Percentiles rank a stretch among this genome's conserved stretches.
Evolutionary conservation across 805 yeast species (phyloP).

Genomic region (Ogataea trehaloabstinens): DNA sequence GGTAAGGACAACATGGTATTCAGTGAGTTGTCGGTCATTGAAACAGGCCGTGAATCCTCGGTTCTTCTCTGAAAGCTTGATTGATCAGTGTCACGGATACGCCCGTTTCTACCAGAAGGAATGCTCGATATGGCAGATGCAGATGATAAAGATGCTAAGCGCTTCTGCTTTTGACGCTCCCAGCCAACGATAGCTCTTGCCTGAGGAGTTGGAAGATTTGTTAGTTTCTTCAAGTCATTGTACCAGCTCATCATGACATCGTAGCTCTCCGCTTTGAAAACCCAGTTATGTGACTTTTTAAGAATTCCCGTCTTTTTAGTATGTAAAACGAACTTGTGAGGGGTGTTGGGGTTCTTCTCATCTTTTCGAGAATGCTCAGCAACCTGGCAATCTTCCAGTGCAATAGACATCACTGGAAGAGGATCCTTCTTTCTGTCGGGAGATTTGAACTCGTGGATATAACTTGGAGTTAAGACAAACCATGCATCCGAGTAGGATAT

Average conservation of each 20-base stretch:
- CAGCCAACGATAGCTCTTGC: conserved; percentile 50
- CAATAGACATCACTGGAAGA: conserved; percentile 77
- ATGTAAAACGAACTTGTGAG: conserved; percentile 74
- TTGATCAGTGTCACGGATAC: conserved; percentile 18
- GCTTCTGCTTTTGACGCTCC: conserved; percentile 29
- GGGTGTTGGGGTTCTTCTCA: conserved; percentile 48
- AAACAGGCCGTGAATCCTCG: conserved; percentile 10
- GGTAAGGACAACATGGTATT: conserved; percentile 24
- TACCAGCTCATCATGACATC: conserved; percentile 83
- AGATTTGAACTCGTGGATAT: conserved; percentile 85
- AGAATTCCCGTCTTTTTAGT: conserved; percentile 74
- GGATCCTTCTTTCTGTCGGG: conserved; percentile 79
- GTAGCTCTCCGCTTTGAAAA: conserved; percentile 86
- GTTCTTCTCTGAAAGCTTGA: conserved; percentile 14
- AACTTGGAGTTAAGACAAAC: conserved; percentile 87
- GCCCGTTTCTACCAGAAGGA: conserved; percentile 9
- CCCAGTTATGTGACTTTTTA: conserved; percentile 87
- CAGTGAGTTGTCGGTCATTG: conserved; percentile 22
- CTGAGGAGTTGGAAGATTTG: conserved; percentile 58
- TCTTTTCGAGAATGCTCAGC: conserved; percentile 80
- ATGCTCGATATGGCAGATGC: conserved; percentile 29
- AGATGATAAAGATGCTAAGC: conserved; percentile 24
- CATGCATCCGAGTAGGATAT: conserved; percentile 90
- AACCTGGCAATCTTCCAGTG: conserved; percentile 75
- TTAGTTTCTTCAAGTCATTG: conserved; percentile 67